Percentiles rank a stretch among this genome's conserved stretches.
These are phyloP conservation scores for Ophiosphaerella narmari DNA, from an alignment of 2,329 filamentous ascomycete species.

Conservation along the genomic window DNA sequence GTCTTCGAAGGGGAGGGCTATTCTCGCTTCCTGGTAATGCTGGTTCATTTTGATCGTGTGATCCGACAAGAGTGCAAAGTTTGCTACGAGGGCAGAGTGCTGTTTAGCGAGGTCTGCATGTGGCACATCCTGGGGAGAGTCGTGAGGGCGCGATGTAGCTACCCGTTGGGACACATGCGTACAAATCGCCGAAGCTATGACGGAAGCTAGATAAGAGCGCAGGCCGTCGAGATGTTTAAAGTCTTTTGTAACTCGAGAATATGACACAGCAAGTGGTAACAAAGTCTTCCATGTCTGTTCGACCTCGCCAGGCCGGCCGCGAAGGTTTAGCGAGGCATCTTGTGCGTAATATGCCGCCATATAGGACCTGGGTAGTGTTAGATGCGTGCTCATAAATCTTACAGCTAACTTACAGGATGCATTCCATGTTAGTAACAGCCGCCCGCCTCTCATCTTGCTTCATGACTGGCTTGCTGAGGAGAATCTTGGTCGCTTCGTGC, in stretches of 20 bases:
- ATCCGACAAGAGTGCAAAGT: slow-evolving; percentile 34
- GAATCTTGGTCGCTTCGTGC: slow-evolving; percentile 49
- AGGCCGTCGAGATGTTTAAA: slow-evolving; percentile 48
- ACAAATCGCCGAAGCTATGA: slow-evolving; percentile 47
- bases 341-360: slow-evolving; percentile 45
- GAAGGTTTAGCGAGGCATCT: slow-evolving; percentile 35
- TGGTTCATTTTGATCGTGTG: slow-evolving; percentile 31
- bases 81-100: slow-evolving; percentile 24
- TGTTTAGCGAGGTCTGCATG: slow-evolving; percentile 30
- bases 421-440: slow-evolving; percentile 52
- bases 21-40: slow-evolving; percentile 34
- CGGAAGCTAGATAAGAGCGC: slow-evolving; percentile 46
- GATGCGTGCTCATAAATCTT: background rate
- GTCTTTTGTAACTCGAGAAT: slow-evolving; percentile 36
- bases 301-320: slow-evolving; percentile 38
- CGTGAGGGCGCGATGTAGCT: slow-evolving; percentile 24
- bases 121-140: slow-evolving; percentile 33
- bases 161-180: slow-evolving; percentile 37
- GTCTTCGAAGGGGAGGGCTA: slow-evolving; percentile 40
- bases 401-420: slow-evolving; percentile 44
- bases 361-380: slow-evolving; percentile 39
- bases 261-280: slow-evolving; percentile 41
- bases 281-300: slow-evolving; percentile 46
- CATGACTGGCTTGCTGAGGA: slow-evolving; percentile 26
- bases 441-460: slow-evolving; percentile 44